A percentile compares a stretch with the other conserved stretches of the same genome.
Conservation (phyloP, 768 basidiomycete genomes). For the Boletus sp. region DNA sequence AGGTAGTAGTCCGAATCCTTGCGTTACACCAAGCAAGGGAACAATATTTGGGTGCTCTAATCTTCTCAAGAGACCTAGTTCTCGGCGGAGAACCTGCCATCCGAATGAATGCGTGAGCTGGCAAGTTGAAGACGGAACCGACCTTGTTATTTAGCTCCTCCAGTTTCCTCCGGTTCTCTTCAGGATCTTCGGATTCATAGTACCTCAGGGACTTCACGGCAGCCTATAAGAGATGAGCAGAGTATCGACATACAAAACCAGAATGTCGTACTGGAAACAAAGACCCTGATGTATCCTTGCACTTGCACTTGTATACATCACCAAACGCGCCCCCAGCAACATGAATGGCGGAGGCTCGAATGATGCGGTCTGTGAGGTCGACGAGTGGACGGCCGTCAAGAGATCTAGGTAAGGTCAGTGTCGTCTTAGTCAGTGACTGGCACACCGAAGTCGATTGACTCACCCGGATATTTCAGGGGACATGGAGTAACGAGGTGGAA, state of each 20-base stretch:
- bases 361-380: conserved; percentile 3
- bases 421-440: no score
- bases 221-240: not conserved
- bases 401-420: not conserved
- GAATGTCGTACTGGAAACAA: not conserved
- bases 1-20: not conserved
- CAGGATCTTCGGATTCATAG: not conserved
- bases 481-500: not conserved
- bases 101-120: not conserved
- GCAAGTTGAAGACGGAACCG: no score
- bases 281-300: not conserved
- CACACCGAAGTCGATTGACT: not conserved
- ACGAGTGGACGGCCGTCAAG: not conserved
- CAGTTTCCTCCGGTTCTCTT: not conserved
- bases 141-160: not conserved
- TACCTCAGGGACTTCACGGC: not conserved
- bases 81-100: not conserved
- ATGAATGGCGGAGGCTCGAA: not conserved
- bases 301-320: conserved; percentile 6
- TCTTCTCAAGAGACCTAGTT: conserved; percentile 2
- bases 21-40: not conserved
- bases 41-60: conserved; percentile 1
- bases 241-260: not conserved
- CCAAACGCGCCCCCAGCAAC: not conserved
- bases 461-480: not conserved